Evolutionary conservation across 495 filamentous ascomycete genomes (phyloP), one percentile per base, ranked within the genome.

Genomic region (Extremus antarcticus): DNA sequence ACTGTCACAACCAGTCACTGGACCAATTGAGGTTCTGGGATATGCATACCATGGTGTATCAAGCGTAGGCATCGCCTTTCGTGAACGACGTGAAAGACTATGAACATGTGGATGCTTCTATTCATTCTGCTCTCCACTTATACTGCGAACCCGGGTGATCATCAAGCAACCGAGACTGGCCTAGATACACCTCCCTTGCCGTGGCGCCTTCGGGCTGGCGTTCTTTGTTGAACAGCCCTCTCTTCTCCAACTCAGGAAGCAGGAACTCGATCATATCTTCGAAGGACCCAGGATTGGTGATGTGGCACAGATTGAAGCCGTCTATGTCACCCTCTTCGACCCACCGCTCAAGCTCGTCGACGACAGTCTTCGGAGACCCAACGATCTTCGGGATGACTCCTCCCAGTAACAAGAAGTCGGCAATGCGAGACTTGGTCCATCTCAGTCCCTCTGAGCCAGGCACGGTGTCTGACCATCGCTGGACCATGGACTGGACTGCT

Each of bases 401-500:
- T 16, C 82, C 81, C 24, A 84, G 43, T 10, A 46, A 19, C 20
- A 46, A 22, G 43, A 16, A 46, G 9, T 46, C 43, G 10, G 43
- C 43, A 19, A 46, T 46, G 8, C 43, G 9, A 10, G 43, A 46
- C 43, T 46, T 46, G 20, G 10, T 23, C 50, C 51, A 68, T 60
- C 1, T 51, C 55, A 51, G 73, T 23, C 62, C 72, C 51, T 71
- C 70, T 15, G 71, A 70, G 0, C 43, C 43, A 8, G 43, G 43
- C 9, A 46, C 43, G 10, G 43, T 46, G 43, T 46, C 43, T 10
- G 43, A 10, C 43, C 43, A 46, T 13, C 43, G 43, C 9, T 46
- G 70, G 69, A 11, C 67, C 71, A 49, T 68, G 67, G 53, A 84
- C 79, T 0, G 80, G 79, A 59, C 83, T 83, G 64, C 78, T 82